A percentile compares a stretch with the other conserved stretches of the same genome.
Evolutionary conservation across 768 basidiomycete genomes (phyloP).

Genomic region (Tricholoma sp.): DNA sequence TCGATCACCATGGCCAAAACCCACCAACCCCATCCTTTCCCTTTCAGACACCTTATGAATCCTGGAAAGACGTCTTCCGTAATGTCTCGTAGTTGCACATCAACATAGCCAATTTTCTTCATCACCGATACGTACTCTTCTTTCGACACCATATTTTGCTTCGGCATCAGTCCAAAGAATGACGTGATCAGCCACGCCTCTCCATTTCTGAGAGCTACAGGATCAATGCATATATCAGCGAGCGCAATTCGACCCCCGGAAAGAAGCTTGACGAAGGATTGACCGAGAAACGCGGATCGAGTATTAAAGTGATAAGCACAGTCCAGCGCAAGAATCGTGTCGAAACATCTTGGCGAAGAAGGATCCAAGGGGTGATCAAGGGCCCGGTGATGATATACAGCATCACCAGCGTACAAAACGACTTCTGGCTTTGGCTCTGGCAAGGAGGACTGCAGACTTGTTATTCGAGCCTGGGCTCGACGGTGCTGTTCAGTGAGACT

Average conservation of each 20-base stretch:
- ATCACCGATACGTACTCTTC: slow-evolving; percentile 41
- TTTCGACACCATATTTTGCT: slow-evolving; percentile 42
- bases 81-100: slow-evolving; percentile 53
- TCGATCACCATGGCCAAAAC: slow-evolving; percentile 35
- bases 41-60: slow-evolving; percentile 45
- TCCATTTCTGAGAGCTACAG: slow-evolving; percentile 18
- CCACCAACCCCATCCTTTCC: slow-evolving; percentile 37
- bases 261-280: slow-evolving; percentile 39
- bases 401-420: slow-evolving; percentile 44
- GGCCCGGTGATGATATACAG: slow-evolving; percentile 32
- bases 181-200: slow-evolving; percentile 23
- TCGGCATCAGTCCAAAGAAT: slow-evolving; percentile 40
- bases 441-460: slow-evolving; percentile 18
- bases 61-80: slow-evolving; percentile 53
- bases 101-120: slow-evolving; percentile 44
- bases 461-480: slow-evolving; percentile 40
- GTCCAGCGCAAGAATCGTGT: slow-evolving; percentile 55
- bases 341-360: slow-evolving; percentile 28
- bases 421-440: slow-evolving; percentile 25
- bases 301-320: slow-evolving; percentile 67
- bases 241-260: slow-evolving; percentile 52
- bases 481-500: slow-evolving; percentile 43
- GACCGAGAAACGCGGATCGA: slow-evolving; percentile 45
- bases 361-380: slow-evolving; percentile 42
- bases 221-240: slow-evolving; percentile 55